phyloP scores from a whole-genome alignment of 1,284 basidiomycete genomes.

The Omphalotus olearius region DNA sequence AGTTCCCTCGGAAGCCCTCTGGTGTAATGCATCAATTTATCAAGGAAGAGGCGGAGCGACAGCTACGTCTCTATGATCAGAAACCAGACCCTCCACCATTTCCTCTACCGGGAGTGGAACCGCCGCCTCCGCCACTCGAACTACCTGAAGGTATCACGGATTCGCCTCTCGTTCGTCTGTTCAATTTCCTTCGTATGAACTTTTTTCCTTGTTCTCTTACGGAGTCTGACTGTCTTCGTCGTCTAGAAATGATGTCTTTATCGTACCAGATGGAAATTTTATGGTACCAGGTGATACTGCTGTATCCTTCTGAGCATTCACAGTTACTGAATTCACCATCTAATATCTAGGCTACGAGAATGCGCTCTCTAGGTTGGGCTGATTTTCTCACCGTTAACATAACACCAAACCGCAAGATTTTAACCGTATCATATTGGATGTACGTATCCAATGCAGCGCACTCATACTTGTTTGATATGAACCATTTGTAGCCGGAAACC shows the following conservation, averaged over 20 bases:
- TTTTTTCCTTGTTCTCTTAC: not conserved
- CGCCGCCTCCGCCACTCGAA: conserved; percentile 43
- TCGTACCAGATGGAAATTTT: conserved; percentile 83
- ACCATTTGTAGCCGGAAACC: conserved; percentile 39
- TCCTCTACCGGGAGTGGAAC: conserved; percentile 38
- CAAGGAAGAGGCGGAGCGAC: conserved; percentile 64
- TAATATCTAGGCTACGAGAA: conserved; percentile 51
- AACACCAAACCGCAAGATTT: conserved; percentile 56
- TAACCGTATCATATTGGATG: conserved; percentile 76
- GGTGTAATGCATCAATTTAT: conserved; percentile 67
- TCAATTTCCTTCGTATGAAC: conserved; percentile 74
- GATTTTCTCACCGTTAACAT: conserved; percentile 65
- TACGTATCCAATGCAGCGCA: conserved; percentile 25
- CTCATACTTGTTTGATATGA: not conserved
- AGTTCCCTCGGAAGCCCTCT: conserved; percentile 64
- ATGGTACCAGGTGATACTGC: conserved; percentile 62
- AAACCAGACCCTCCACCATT: conserved; percentile 33
- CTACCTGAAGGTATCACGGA: conserved; percentile 61
- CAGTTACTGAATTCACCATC: not conserved
- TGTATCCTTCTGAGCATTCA: not conserved
- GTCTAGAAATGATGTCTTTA: conserved; percentile 76
- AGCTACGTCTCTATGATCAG: conserved; percentile 58
- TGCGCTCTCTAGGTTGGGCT: conserved; percentile 76
- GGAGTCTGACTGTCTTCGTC: not conserved
- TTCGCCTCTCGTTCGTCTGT: conserved; percentile 73